These are phyloP conservation scores for Chalciporus piperatus DNA, from an alignment of 768 basidiomycete genomes.

Conservation along the genomic window DNA sequence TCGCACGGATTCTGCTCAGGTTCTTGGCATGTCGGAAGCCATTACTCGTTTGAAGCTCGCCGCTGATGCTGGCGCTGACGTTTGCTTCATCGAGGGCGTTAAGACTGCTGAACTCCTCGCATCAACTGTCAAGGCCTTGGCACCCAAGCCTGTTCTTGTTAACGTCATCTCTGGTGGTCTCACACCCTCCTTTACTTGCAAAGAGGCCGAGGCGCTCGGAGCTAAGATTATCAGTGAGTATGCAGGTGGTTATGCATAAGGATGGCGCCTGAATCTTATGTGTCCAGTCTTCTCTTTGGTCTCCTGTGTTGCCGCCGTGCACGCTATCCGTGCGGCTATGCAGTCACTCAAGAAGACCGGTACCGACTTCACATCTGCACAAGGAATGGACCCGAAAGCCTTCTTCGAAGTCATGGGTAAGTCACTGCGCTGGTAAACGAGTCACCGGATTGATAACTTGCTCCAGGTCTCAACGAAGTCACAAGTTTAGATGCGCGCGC, in stretches of 20 bases:
- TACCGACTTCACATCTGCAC: slow-evolving; percentile 59
- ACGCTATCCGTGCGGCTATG: slow-evolving; percentile 79
- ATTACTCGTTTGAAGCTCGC: slow-evolving; percentile 63
- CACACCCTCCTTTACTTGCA: slow-evolving; percentile 68
- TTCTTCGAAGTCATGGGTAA: slow-evolving; percentile 79
- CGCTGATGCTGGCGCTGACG: slow-evolving; percentile 71
- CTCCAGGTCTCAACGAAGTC: slow-evolving; percentile 50
- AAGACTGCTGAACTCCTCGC: slow-evolving; percentile 63
- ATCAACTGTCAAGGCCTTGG: slow-evolving; percentile 61
- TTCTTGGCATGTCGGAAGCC: slow-evolving; percentile 78
- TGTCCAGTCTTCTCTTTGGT: slow-evolving; percentile 68
- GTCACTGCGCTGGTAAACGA: slow-evolving; percentile 11
- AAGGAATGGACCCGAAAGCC: slow-evolving; percentile 73
- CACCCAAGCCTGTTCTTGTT: slow-evolving; percentile 75
- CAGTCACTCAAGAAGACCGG: slow-evolving; percentile 72
- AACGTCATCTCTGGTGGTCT: slow-evolving; percentile 79
- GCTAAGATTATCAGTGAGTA: slow-evolving; percentile 75
- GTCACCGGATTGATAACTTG: neutral
- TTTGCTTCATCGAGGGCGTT: slow-evolving; percentile 81
- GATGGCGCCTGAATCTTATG: neutral
- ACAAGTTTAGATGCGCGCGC: slow-evolving; percentile 53
- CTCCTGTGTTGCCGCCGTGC: slow-evolving; percentile 73
- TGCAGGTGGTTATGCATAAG: neutral
- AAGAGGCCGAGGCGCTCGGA: slow-evolving; percentile 66
- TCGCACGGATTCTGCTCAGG: slow-evolving; percentile 76